Base-by-base conservation (phyloP, 805 yeast genomes). In the Saturnispora bothae region DNA sequence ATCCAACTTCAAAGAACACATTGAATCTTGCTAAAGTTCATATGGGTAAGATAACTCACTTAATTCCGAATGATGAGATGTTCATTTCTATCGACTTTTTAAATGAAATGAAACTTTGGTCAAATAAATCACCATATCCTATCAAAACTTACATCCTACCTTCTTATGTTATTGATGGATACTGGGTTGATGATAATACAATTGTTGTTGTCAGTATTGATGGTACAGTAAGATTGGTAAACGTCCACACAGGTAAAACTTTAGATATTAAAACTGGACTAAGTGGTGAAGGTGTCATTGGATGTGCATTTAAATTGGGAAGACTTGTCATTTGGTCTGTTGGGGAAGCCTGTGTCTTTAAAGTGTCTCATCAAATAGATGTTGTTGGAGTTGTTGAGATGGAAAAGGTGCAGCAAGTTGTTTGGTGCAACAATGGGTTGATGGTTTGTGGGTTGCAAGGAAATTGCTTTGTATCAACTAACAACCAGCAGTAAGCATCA, bases 21-120 rank as follows among this genome's bases (percentile, higher is more conserved):
- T 8, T 31, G 12, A 18, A 20, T 13, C 17, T 37, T 7, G 31
- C 34, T 7, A 31, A 23, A 13, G 18, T 23, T 6, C 40, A 37
- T 26, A 20, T 31, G 5, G 25, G 15, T 26, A 17, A 21, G 14
- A 31, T 37, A 31, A 29, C 29, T 22, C 22, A 37, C 15, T 25
- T 37, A 27, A 27, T 25, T 16, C 14, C 21, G 14, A 31, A 31
- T 15, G 25, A 25, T 7, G 26, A 25, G 13, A 30, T 17, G n/a
- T 25, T 37, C 20, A 29, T 37, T 10, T 31, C 35, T 19, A 27
- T 37, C 27, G 40, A 37, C 22, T 18, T 15, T 13, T 9, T 14
- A 4, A 29, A 29, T 26, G 40, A 37, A 26, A n/a, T 31, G 12
- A 37, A 28, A 27, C 4, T 37, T 20, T 37, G 40, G 40, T 26